Evolutionary conservation across 352 stramenopile genomes (phyloP).

Genomic region (Pythium chondricola): DNA sequence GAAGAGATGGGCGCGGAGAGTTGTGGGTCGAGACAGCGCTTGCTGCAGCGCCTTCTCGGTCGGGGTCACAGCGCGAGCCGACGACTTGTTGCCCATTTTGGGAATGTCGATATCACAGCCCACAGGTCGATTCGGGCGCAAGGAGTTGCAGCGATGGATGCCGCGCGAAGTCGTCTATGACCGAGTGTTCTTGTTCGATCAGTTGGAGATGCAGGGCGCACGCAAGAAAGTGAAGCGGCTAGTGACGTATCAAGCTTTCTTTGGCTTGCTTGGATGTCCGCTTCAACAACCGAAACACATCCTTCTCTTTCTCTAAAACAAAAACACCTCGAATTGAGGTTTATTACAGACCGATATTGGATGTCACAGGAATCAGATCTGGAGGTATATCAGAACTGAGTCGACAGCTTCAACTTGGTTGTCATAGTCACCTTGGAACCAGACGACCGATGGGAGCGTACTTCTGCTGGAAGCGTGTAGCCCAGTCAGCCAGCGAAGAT

Average conservation of each 20-base stretch:
- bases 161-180: not conserved
- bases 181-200: not conserved
- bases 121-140: not conserved
- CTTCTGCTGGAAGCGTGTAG: conserved; percentile 88
- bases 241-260: too few relatives aligned
- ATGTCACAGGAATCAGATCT: too few relatives aligned
- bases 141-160: not conserved
- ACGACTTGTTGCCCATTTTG: conserved; percentile 66
- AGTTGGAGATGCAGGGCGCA: too few relatives aligned
- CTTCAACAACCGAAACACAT: not conserved
- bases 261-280: not conserved
- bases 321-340: not conserved
- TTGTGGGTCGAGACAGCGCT: conserved; percentile 28
- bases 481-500: conserved; percentile 91
- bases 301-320: not conserved
- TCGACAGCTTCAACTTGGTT: conserved; percentile 16
- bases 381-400: conserved; percentile 7
- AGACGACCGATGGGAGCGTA: conserved; percentile 89
- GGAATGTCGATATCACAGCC: not conserved
- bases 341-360: not conserved
- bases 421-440: not conserved
- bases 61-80: conserved; percentile 20
- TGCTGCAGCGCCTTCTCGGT: conserved; percentile 36
- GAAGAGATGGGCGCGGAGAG: conserved; percentile 42
- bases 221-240: too few relatives aligned